These are phyloP conservation scores for Cercospora berteroae DNA, from an alignment of 2,329 filamentous ascomycete genomes.

Conservation along the genomic window DNA sequence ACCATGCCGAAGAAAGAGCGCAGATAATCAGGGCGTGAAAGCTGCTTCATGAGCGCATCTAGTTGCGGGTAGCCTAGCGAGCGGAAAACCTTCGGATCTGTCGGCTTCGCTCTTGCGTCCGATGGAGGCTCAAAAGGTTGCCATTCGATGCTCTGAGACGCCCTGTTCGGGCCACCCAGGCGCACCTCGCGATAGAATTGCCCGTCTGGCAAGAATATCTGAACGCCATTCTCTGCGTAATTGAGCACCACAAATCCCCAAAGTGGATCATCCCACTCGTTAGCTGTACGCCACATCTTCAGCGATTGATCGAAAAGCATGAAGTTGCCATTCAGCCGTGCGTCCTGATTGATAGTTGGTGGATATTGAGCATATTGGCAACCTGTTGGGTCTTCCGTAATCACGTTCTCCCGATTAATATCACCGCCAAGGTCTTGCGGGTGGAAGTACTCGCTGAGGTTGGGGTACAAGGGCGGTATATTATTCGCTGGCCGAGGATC, in stretches of 20 bases:
- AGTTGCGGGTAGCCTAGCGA: slow-evolving; percentile 2
- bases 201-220: slow-evolving; percentile 14
- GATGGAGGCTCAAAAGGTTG: slow-evolving; percentile 9
- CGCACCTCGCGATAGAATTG: slow-evolving; percentile 8
- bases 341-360: background rate
- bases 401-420: background rate
- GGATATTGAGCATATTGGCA: background rate
- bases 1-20: slow-evolving; percentile 41
- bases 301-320: slow-evolving; percentile 33
- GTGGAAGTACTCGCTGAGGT: slow-evolving; percentile 23
- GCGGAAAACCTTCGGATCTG: background rate
- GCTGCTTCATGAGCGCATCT: slow-evolving; percentile 1
- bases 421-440: slow-evolving; percentile 2
- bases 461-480: slow-evolving; percentile 24
- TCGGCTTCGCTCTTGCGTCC: background rate
- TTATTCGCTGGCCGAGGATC: slow-evolving; percentile 37
- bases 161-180: slow-evolving; percentile 5
- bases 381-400: background rate
- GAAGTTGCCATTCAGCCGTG: background rate
- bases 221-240: slow-evolving; percentile 13
- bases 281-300: slow-evolving; percentile 4
- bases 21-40: slow-evolving; percentile 33
- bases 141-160: background rate
- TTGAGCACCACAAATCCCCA: slow-evolving; percentile 15
- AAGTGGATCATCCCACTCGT: slow-evolving; percentile 17